A percentile compares a stretch with the other conserved stretches of the same genome.
Evolutionary conservation across 177 flowering plant species (phyloP).

Genomic region (Vitis hybrid): DNA sequence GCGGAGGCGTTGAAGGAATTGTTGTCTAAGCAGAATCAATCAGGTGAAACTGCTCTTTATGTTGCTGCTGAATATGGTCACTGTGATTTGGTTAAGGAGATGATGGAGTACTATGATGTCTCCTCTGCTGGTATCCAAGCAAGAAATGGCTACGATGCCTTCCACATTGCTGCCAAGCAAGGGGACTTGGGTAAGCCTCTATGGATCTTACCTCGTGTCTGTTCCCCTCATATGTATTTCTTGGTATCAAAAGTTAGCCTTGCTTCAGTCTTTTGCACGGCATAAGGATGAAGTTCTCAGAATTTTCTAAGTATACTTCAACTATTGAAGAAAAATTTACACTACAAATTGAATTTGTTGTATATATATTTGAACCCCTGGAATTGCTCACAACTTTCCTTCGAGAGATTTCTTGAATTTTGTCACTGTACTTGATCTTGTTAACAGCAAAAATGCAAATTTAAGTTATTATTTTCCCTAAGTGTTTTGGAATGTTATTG

Average conservation of each 20-base stretch:
- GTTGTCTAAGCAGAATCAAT: conserved; percentile 63
- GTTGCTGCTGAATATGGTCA: conserved; percentile 84
- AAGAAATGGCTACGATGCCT: conserved; percentile 81
- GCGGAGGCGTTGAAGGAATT: conserved; percentile 44
- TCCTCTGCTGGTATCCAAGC: conserved; percentile 70
- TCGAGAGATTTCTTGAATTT: not conserved
- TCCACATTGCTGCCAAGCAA: conserved; percentile 91
- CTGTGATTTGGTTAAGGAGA: conserved; percentile 58
- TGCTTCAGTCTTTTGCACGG: not conserved
- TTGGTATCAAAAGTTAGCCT: not conserved
- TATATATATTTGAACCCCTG: too few species aligned
- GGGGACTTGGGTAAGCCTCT: conserved; percentile 66
- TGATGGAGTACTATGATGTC: conserved; percentile 65
- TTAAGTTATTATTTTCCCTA: not conserved
- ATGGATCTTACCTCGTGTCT: too few species aligned
- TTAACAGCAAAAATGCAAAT: too few species aligned
- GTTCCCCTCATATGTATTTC: not conserved
- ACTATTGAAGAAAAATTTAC: not conserved
- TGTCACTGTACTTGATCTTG: too few species aligned
- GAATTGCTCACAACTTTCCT: not conserved
- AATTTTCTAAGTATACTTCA: not conserved
- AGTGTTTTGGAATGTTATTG: not conserved
- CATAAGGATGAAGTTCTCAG: not conserved
- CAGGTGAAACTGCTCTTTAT: conserved; percentile 77
- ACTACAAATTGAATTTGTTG: too few species aligned